A percentile compares a stretch with the other conserved stretches of the same genome.
Conservation (phyloP, 192 early-diverging fungal species). For the Pilaira anomala region DNA sequence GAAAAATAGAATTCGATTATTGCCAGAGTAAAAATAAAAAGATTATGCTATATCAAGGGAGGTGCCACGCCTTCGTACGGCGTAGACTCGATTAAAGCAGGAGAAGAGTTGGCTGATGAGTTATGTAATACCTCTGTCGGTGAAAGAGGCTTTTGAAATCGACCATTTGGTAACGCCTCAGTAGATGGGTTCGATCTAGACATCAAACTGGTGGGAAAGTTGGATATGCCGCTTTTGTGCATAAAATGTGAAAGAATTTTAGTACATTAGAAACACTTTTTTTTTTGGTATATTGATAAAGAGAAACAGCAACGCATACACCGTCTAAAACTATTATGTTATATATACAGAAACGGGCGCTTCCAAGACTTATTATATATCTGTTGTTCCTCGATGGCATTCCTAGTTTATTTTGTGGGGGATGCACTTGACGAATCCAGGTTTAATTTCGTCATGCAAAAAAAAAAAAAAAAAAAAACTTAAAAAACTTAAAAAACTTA, state of each 20-base stretch:
- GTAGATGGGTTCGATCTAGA: constrained; percentile 53
- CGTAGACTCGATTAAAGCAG: constrained; percentile 51
- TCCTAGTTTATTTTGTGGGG: constrained; percentile 64
- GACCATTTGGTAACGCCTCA: constrained; percentile 67
- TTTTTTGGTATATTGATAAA: neutral
- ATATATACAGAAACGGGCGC: constrained; percentile 41
- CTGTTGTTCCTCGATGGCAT: constrained; percentile 71
- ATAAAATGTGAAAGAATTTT: constrained; percentile 51
- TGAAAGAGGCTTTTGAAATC: constrained; percentile 45
- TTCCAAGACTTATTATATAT: constrained; percentile 52
- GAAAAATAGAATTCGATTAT: constrained; percentile 46
- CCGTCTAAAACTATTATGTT: constrained; percentile 44
- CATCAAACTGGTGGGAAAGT: constrained; percentile 58
- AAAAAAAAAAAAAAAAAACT: neutral
- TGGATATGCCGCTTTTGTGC: constrained; percentile 59
- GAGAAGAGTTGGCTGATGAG: constrained; percentile 55
- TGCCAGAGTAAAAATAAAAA: constrained; percentile 75
- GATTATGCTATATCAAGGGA: constrained; percentile 61
- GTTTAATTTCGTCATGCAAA: constrained; percentile 57
- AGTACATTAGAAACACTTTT: constrained; percentile 29
- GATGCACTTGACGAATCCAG: constrained; percentile 54
- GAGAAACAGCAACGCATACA: neutral
- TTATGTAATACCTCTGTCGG: constrained; percentile 77
- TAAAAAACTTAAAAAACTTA: neutral
- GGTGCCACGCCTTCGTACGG: constrained; percentile 64